Base-by-base conservation (phyloP, 495 filamentous ascomycete species). In the Lasiosphaeria miniovina region DNA sequence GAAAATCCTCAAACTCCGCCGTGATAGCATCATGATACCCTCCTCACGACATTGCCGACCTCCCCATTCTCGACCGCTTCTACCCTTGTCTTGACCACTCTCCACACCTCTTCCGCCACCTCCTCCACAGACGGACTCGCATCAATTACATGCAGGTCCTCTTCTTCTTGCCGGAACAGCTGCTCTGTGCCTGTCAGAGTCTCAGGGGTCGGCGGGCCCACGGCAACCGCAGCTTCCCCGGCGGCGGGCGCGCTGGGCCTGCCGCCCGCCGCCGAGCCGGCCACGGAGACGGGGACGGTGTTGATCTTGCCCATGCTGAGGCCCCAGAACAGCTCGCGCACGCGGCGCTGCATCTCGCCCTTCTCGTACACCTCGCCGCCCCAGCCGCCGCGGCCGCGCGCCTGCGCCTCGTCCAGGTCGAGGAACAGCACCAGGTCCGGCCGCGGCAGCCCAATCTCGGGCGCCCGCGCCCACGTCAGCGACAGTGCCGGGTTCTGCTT, bases 391-490 rank as follows among this genome's bases (percentile, higher is more conserved):
- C 94, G 79, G 63, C 81, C 77, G 1, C 82, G 85, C 34, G 91
- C 90, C 55, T 86, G 85, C 46, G 85, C 84, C 38, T 88, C 79
- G 9, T 86, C 84, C 50, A 98, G 80, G 60, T 91, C 87, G 24
- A 98, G 80, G 68, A 97, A 98, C 3, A 98, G 62, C 32, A 93
- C 92, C 9, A 91, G 66, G 74, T 98, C 94, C 0, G 95, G 93
- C 10, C 87, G 82, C 4, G 95, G 94, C 8, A 98, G 78, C 5
- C 94, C 94, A 24, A 90, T 79, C 66, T 98, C 94, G 4, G 94
- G 91, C 41, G 84, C 81, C 48, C 82, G 80, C 45, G 90, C 90
- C 90, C 93, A 97, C 4, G 82, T 72, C 6, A 98, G 74, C 1
- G 82, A 78, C 8, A 96, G 79, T 6, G 73, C 75, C 7, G 86